Conservation (phyloP, 345 rosid genomes). For the Punica granatum region DNA sequence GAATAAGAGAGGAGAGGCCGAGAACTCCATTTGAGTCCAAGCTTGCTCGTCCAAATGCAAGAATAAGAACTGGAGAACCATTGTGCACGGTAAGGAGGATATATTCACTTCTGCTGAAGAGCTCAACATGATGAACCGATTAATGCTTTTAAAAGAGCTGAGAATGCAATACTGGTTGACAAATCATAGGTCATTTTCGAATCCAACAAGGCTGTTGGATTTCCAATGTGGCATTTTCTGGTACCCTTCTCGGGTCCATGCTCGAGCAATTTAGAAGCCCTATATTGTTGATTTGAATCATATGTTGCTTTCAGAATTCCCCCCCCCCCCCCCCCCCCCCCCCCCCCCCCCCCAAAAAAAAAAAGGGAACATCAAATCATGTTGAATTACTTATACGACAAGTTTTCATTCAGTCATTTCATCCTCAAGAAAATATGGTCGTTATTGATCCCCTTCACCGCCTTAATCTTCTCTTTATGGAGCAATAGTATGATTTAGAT, state of each 20-base stretch:
- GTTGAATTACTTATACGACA: not conserved
- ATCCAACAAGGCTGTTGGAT: not conserved
- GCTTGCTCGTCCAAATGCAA: conserved; percentile 84
- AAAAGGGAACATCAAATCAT: too few relatives aligned
- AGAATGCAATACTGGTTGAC: not conserved
- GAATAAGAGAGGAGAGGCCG: conserved; percentile 79
- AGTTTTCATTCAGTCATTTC: not conserved
- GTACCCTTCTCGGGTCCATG: not conserved
- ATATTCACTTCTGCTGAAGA: not conserved
- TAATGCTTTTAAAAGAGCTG: not conserved
- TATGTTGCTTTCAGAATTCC: not conserved
- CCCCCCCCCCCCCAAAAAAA: too few relatives aligned
- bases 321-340: too few relatives aligned
- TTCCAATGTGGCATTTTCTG: not conserved
- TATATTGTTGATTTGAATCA: not conserved
- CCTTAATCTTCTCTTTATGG: not conserved
- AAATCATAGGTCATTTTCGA: not conserved
- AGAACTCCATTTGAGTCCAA: conserved; percentile 94
- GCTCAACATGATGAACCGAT: not conserved
- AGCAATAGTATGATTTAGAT: not conserved
- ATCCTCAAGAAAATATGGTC: not conserved
- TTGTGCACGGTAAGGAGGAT: conserved; percentile 39
- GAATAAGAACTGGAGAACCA: conserved; percentile 74
- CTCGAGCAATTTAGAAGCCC: not conserved
- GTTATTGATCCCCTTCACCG: not conserved